Conservation (phyloP, 768 basidiomycete genomes). For the Boletus sp. region DNA sequence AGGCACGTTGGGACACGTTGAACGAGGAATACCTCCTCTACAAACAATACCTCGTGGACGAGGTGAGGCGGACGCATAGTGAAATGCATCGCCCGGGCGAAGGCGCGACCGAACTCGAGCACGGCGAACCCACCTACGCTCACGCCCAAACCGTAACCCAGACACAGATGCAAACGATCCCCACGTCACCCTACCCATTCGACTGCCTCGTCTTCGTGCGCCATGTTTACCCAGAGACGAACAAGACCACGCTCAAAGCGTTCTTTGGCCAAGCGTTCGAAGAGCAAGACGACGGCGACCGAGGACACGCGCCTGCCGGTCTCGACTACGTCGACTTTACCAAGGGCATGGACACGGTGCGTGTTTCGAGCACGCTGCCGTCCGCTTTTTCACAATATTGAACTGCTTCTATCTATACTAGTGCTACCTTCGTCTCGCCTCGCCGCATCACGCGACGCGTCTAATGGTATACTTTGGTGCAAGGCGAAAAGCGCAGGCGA, state of each 20-base stretch:
- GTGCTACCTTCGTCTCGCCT: slow-evolving; percentile 73
- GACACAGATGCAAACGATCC: slow-evolving; percentile 6
- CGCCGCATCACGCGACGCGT: slow-evolving; percentile 42
- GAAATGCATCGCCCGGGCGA: background rate
- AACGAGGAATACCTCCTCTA: slow-evolving; percentile 70
- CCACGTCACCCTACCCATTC: slow-evolving; percentile 50
- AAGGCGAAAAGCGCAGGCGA: slow-evolving; percentile 39
- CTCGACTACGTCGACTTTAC: slow-evolving; percentile 80
- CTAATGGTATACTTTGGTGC: slow-evolving; percentile 47
- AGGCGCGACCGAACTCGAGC: background rate
- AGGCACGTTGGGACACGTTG: slow-evolving; percentile 59
- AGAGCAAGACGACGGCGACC: background rate
- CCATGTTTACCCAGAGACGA: slow-evolving; percentile 70
- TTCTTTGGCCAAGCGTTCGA: slow-evolving; percentile 50
- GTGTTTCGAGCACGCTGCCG: slow-evolving; percentile 12
- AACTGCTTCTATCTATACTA: slow-evolving; percentile 23
- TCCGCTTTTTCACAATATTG: background rate
- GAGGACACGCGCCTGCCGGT: slow-evolving; percentile 25
- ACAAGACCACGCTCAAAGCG: slow-evolving; percentile 73
- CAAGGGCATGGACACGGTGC: slow-evolving; percentile 73
- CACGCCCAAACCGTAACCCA: too few relatives aligned
- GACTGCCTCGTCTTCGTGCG: slow-evolving; percentile 70
- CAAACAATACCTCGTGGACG: slow-evolving; percentile 51
- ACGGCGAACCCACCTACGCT: background rate
- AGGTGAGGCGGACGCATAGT: slow-evolving; percentile 32